Conservation (phyloP, 257 asterid species). For the Cinchona pubescens region DNA sequence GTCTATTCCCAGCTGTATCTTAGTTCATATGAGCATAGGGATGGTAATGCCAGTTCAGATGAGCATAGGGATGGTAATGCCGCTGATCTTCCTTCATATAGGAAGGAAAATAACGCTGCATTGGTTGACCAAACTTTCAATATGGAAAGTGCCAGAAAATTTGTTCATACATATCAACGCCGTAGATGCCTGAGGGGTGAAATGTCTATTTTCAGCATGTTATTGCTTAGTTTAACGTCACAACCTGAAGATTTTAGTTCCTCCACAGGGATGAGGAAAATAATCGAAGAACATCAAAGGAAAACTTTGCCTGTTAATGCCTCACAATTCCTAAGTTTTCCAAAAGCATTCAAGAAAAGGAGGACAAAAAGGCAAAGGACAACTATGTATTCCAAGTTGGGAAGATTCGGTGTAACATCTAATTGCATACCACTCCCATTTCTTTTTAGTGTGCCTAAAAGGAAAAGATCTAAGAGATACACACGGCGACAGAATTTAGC, state of each 20-base stretch:
- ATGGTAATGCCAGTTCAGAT: background rate
- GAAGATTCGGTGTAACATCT: background rate
- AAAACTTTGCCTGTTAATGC: background rate
- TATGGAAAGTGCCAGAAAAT: background rate
- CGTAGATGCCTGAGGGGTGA: background rate
- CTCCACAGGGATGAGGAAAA: background rate
- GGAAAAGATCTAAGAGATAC: background rate
- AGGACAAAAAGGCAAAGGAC: background rate
- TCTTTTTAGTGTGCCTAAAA: too few relatives aligned
- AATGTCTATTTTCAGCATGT: conserved; percentile 5
- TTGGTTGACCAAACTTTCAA: background rate
- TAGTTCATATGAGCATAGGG: too few relatives aligned
- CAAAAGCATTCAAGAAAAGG: background rate
- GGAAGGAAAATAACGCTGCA: background rate
- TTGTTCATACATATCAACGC: background rate
- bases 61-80: background rate
- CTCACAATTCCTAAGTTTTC: background rate
- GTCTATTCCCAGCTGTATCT: background rate
- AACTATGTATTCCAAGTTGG: background rate
- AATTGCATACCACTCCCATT: background rate
- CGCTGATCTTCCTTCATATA: background rate
- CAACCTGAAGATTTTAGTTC: conserved; percentile 11
- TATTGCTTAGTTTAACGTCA: background rate
- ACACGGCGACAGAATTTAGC: too few relatives aligned
- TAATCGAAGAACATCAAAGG: background rate